Evolutionary conservation across 495 filamentous ascomycete species (phyloP), one percentile per base, ranked within the genome.

Genomic region (Aspergillus homomorphus): DNA sequence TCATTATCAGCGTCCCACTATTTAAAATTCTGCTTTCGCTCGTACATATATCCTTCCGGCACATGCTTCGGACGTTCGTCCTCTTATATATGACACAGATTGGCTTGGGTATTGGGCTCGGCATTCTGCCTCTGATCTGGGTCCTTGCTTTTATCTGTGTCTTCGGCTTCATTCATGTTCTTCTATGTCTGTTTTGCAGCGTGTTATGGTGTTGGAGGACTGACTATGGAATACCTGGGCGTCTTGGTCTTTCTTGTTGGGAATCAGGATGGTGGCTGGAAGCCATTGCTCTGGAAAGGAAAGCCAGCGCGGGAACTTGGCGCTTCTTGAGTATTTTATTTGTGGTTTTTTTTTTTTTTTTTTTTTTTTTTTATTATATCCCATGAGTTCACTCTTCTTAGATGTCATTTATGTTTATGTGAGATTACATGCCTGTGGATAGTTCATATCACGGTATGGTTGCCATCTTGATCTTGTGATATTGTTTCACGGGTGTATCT

Each of bases 151-250:
- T 20, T 42, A 20, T 15, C 18, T 53, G 43, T 49, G 33, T 46
- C 22, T 22, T 21, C 15, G 46, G 26, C 30, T 54, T 33, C 44
- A 24, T 43, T 54, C 19, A 21, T 18, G 28, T 4, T 23, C 48
- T 51, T 51, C 12, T 2, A 38, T 38, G 33, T 38, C 33, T 10
- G 15, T 54, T 26, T 42, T 45, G 41, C 43, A 57, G 55, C 55
- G 55, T 57, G 54, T 48, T 54, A 9, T 30, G 43, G 51, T 42
- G 48, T 50, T 42, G 22, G 26, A 28, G 22, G 19, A 33, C 42
- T 44, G 44, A 30, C 30, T 33, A 51, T 51, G 23, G 53, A 26
- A 61, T 46, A 44, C 54, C 56, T 58, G 42, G 59, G 55, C 55
- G 51, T 58, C 48, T 46, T 42, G 48, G 45, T 24, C 41, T 53